A percentile compares a stretch with the other conserved stretches of the same genome.
Conservation (phyloP, 75 land plant species). For the Sequoiadendron giganteum region DNA sequence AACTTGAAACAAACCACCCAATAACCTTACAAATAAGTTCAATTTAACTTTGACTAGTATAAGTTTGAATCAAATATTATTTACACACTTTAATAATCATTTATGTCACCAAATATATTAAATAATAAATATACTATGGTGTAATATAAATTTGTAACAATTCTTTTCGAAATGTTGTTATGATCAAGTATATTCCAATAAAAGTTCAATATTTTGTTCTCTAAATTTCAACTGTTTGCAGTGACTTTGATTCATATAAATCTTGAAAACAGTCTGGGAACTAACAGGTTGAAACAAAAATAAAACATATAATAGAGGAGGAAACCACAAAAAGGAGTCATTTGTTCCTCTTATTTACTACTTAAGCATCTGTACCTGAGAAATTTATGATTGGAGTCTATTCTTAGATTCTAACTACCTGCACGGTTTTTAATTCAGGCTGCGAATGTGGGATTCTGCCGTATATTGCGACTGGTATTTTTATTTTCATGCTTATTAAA, state of each 20-base stretch:
- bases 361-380: neutral
- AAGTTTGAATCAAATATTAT: no score
- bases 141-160: no score
- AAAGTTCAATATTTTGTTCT: neutral
- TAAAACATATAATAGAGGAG: neutral
- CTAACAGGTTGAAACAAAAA: neutral
- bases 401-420: conserved; percentile 2
- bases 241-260: neutral
- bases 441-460: conserved; percentile 75
- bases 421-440: conserved; percentile 47
- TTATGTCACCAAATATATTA: no score
- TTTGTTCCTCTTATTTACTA: neutral
- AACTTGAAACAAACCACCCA: no score
- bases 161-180: no score
- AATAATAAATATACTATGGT: no score
- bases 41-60: no score
- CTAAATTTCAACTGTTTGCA: neutral
- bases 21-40: no score
- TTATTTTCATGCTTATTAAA: neutral
- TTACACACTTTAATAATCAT: no score
- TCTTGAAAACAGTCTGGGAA: neutral
- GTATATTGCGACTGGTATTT: conserved; percentile 75
- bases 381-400: conserved; percentile 6
- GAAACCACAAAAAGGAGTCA: neutral
- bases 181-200: no score